Evolutionary conservation across 176 grass and related monocot species (phyloP), one percentile per base, ranked within the genome.

Genomic region (Carex pumila): DNA sequence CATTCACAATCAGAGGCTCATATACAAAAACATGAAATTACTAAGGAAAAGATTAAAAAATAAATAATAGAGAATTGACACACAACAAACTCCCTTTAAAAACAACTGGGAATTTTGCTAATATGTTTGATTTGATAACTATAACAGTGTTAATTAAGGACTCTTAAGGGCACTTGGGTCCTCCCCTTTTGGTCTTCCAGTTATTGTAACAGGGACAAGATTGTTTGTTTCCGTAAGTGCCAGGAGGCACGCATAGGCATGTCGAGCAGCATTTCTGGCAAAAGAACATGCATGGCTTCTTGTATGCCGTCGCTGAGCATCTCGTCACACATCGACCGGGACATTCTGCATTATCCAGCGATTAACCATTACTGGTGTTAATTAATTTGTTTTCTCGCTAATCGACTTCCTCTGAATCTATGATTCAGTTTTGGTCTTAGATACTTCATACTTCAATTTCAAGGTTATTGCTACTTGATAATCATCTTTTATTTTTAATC

Each of bases 111-210:
- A n/a, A 54, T 53, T 30, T 52, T 75, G 71, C 12, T 75, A 52
- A 75, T 53, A 41, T 52, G 45, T 75, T 54, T n/a, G 66, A 70
- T 70, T 62, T 25, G 12, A 10, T 71, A 45, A 39, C 1, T 37
- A 32, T 6, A 68, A 22, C 19, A 62, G 32, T 69, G 29, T 17
- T 72, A 60, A n/a, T 43, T 43, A 47, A 41, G 15, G 7, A 53
- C n/a, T 75, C 76, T 34, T 39, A 94, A 17, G 93, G 93, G 65
- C 93, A 92, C 71, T 94, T 92, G 86, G 93, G 88, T 8, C 90
- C 90, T 43, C 93, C 93, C 47, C 88, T 74, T 80, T 95, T 95
- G 78, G 90, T 95, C 90, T 96, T 96, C 94, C 91, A 96, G 83
- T 85, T 79, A 72, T 85, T 71, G 80, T 93, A 96, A 88, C 87